Base-by-base conservation (phyloP, 495 filamentous ascomycete genomes). In the Podospora comata region DNA sequence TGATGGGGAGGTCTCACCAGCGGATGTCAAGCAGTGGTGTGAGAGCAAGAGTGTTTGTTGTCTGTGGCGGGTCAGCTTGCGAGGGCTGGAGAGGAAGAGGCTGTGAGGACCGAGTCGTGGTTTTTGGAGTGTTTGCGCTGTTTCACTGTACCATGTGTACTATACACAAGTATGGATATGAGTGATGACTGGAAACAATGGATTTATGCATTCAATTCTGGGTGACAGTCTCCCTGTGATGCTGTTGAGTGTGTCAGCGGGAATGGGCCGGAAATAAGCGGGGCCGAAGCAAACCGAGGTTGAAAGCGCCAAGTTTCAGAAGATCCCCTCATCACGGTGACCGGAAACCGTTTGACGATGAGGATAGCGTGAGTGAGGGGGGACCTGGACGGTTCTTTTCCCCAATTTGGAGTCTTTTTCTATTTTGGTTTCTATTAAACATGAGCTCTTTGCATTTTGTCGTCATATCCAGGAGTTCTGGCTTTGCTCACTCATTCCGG, bases 11-110 rank as follows among this genome's bases (percentile, higher is more conserved):
- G 84, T 94, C 20, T 71, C 75, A 26, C 76, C 82, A 1, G 61
- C 65, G 4, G 81, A 83, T 34, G 85, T 95, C 19, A 92, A 93
- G 82, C 85, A 81, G 68, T 98, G 94, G 94, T 97, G 94, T 70
- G 91, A 96, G 79, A 85, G 85, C 27, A 90, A 88, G 72, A 90
- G 92, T 16, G 83, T 97, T 39, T 93, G 91, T 70, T 94, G 91
- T 75, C 71, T 89, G 3, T 86, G 84, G 84, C 84, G 75, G 65
- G 80, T 82, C 67, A 85, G 75, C 65, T 30, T 77, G 19, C 73
- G 65, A 0, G 83, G 83, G 19, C 79, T 74, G 72, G 81, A 80
- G 69, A 82, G 84, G 72, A 86, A 83, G 73, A 65, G 84, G 56
- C 77, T 77, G 56, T 86, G 62, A 74, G 28, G 13, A 16, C 5